Evolutionary conservation across 371 early-diverging fungal genomes (phyloP), one percentile per base, ranked within the genome.

Genomic region (Rhizopus microsporus): DNA sequence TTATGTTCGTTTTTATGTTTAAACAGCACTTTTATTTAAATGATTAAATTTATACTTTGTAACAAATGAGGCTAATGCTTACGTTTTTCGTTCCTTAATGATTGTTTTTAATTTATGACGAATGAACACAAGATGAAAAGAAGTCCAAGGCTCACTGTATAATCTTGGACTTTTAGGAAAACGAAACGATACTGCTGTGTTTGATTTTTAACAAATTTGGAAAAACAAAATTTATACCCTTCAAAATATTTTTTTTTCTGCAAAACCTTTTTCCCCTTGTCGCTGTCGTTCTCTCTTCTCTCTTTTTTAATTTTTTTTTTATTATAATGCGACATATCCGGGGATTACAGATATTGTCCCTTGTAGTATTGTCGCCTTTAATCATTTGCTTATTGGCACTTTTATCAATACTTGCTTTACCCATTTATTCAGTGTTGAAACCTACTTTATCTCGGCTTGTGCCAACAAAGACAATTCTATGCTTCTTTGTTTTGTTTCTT

Each of bases 261-360:
- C 40, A 10, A 40, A 52, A 7, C 32, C 55, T 34, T 55, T 60
- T 45, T 42, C 23, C 12, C 7, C 35, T 35, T 12, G 23, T 29
- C 38, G 37, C 38, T 47, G 7, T 48, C 33, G 47, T 50, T 60
- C 29, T 40, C 35, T 54, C 30, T 42, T 6, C 13, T 8, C 7
- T 40, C 12, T 33, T 12, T 39, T 12, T 49, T 38, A 29, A 30
- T 30, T 39, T 16, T 30, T 38, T 16, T 56, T 34, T n/a, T 31
- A 50, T 45, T 23, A 54, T 42, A 49, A 60, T 65, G 61, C 65
- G 61, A 34, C 47, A 60, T 34, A 56, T 45, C 49, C 60, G 65
- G 56, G 65, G 61, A 49, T 30, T 65, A 29, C 53, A 67, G 49
- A 61, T 66, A 54, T 56, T 62, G 15, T 67, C 62, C 3, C 46